Base-by-base conservation (phyloP, 2,329 filamentous ascomycete genomes). In the Stachybotrys chlorohalonatus region DNA sequence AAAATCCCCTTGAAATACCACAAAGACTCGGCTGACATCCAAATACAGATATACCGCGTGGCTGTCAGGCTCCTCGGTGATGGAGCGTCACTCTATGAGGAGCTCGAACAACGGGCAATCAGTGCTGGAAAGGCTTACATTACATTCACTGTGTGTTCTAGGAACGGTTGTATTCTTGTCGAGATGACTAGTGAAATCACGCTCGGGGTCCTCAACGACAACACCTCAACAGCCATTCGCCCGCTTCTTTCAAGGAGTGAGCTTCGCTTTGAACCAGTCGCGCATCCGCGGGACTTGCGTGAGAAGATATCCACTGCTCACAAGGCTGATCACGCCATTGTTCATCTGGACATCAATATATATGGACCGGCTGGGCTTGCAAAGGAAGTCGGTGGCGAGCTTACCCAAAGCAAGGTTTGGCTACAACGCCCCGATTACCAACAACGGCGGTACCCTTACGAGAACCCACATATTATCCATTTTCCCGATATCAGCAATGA, bases 311-410 rank as follows among this genome's bases (percentile, higher is more conserved):
- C 52, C 15, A 58, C 58, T 6, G 60, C 61, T 1, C 61, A 56
- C 9, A 68, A 66, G 54, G 47, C 64, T 0, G 49, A 56, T 3
- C 65, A 70, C 1, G 65, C 68, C 2, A 59, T 66, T 31, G 62
- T 66, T 15, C 58, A 61, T 45, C 58, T 73, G 1, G 63, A 71
- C 52, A 68, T 74, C 52, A 70, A 73, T 48, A 54, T 73, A 1
- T 73, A 73, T 54, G 72, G 72, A 0, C 65, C 64, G 0, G 53
- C 53, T 1, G n/a, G 45, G 4, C 16, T 53, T 2, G 60, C 59
- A 1, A 53, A 52, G 0, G 13, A 53, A 1, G 57, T 72, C 17
- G 72, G 70, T 0, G 54, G 62, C 1, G 53, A 52, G 3, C 56
- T 74, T 1, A 68, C 69, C 0, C 16, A 55, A 0, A 57, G 59